Percentiles rank a stretch among this genome's conserved stretches.
phyloP scores from a whole-genome alignment of 1,139 yeast genomes.

The Geotrichum candidum region DNA sequence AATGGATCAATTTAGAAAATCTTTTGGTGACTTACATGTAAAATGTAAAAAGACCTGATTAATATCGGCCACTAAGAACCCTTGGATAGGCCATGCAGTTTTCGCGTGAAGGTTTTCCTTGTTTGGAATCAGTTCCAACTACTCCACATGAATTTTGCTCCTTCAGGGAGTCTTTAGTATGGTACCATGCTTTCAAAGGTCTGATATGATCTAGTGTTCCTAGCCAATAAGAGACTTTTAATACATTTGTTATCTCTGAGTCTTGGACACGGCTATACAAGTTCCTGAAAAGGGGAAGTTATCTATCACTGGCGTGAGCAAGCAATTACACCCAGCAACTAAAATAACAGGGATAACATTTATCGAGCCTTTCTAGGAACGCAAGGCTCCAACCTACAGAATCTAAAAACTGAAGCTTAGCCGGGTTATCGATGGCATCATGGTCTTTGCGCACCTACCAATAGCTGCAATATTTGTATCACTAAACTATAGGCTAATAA shows the following conservation, averaged over 20 bases:
- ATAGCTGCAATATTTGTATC: background rate
- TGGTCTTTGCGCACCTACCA: background rate
- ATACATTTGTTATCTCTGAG: background rate
- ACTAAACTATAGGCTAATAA: background rate
- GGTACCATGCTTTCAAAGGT: background rate
- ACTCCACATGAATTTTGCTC: background rate
- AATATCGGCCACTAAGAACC: background rate
- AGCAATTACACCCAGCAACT: background rate
- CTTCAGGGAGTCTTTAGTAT: background rate
- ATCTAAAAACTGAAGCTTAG: background rate
- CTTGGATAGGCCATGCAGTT: background rate
- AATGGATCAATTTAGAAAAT: too few relatives aligned
- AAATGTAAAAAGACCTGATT: too few relatives aligned
- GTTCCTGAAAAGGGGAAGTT: background rate
- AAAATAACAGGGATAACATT: background rate
- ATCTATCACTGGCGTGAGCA: background rate
- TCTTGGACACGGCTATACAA: background rate
- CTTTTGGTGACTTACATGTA: too few relatives aligned
- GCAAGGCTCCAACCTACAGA: background rate
- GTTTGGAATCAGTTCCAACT: background rate
- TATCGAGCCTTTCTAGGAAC: background rate
- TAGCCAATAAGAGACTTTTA: background rate
- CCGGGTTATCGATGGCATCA: background rate
- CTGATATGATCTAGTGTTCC: background rate
- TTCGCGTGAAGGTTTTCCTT: background rate